phyloP scores from a whole-genome alignment of 2,329 filamentous ascomycete genomes.

The Neonectria coccinea region DNA sequence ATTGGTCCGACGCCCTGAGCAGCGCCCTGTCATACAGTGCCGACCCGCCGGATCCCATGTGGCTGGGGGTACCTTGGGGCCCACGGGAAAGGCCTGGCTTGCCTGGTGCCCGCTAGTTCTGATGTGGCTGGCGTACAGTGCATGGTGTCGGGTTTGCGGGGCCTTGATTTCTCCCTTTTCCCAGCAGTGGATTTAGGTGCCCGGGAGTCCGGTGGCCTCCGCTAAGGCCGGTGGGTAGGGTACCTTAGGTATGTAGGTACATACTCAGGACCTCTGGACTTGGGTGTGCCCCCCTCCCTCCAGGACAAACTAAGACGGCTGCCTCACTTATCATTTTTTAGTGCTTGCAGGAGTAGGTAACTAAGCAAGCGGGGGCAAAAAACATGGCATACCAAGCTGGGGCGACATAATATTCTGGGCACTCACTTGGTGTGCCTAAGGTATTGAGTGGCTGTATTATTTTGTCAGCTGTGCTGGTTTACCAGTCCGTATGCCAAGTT shows the following conservation, averaged over 20 bases:
- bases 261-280: neutral
- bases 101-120: constrained; percentile 29
- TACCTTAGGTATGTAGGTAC: too few relatives aligned
- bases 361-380: too few relatives aligned
- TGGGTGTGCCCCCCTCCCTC: neutral
- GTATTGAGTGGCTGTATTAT: too few relatives aligned
- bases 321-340: neutral
- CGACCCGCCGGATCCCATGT: constrained; percentile 34
- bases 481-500: too few relatives aligned
- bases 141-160: constrained; percentile 19
- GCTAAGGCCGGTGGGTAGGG: neutral
- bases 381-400: too few relatives aligned
- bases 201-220: constrained; percentile 3
- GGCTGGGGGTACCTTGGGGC: constrained; percentile 38
- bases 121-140: constrained; percentile 43
- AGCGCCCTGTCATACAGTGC: constrained; percentile 41
- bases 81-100: constrained; percentile 34
- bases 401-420: too few relatives aligned
- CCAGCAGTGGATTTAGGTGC: neutral
- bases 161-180: constrained; percentile 16
- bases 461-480: too few relatives aligned
- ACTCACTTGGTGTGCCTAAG: too few relatives aligned
- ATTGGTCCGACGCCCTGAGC: constrained; percentile 37
- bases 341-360: neutral
- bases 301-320: neutral